phyloP scores from a whole-genome alignment of 495 filamentous ascomycete species.

The Trichoderma reesei region DNA sequence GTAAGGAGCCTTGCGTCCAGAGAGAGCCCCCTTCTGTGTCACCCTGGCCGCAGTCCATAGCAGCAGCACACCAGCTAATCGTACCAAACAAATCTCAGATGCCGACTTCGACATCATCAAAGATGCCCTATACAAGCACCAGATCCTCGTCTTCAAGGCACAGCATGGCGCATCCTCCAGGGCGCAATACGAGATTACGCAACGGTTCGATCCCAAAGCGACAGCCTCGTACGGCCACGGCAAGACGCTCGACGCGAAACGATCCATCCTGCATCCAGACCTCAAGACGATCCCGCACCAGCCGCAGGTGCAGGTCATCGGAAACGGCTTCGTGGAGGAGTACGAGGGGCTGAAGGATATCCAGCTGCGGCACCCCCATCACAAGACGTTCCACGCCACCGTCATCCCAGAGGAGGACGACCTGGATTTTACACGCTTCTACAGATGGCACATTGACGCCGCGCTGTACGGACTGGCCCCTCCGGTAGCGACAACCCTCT shows the following conservation, averaged over 20 bases:
- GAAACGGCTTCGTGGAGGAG: constrained; percentile 53
- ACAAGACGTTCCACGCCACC: constrained; percentile 61
- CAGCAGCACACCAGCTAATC: constrained; percentile 25
- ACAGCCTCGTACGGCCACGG: constrained; percentile 57
- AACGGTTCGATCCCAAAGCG: constrained; percentile 55
- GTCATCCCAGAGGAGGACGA: constrained; percentile 53
- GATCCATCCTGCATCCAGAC: constrained; percentile 64
- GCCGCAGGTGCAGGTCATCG: constrained; percentile 70
- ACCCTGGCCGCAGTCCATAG: background rate
- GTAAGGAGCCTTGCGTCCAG: constrained; percentile 24
- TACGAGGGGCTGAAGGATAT: constrained; percentile 62
- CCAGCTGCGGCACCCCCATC: constrained; percentile 61
- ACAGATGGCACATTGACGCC: constrained; percentile 72
- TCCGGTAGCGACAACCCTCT: constrained; percentile 56
- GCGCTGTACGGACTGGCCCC: constrained; percentile 64
- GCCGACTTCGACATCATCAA: constrained; percentile 49
- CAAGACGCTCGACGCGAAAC: constrained; percentile 55
- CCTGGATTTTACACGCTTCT: constrained; percentile 59
- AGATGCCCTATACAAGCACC: constrained; percentile 49
- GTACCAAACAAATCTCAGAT: constrained; percentile 27
- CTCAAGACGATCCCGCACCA: constrained; percentile 71
- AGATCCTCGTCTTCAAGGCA: constrained; percentile 60
- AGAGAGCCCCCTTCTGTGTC: too few relatives aligned
- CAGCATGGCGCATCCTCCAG: constrained; percentile 50
- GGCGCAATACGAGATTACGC: constrained; percentile 61